A percentile compares a stretch with the other conserved stretches of the same genome.
Evolutionary conservation across 768 basidiomycete genomes (phyloP).

Genomic region (Paxillus ammoniavirescens): DNA sequence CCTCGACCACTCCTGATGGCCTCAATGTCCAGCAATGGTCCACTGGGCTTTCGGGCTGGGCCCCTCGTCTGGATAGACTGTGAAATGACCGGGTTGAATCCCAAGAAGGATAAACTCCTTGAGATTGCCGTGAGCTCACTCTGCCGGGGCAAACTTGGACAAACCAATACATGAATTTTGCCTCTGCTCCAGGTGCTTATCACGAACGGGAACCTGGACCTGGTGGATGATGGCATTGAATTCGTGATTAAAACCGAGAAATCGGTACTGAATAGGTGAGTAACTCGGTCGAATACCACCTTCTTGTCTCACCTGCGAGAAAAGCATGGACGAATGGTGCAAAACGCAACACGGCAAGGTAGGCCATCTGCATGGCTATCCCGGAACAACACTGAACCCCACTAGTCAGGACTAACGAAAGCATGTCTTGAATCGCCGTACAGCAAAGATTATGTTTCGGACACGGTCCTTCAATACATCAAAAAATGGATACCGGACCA

Average conservation of each 20-base stretch:
- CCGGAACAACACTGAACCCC: background rate
- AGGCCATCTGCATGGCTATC: conserved; percentile 15
- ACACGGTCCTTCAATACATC: conserved; percentile 71
- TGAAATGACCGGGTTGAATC: conserved; percentile 82
- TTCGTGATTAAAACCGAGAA: conserved; percentile 77
- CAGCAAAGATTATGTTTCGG: conserved; percentile 55
- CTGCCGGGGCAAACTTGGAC: background rate
- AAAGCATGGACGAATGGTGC: conserved; percentile 90
- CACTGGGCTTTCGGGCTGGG: conserved; percentile 51
- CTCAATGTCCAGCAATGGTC: conserved; percentile 17
- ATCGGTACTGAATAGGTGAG: conserved; percentile 63
- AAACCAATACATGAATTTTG: background rate
- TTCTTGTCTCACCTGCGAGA: background rate
- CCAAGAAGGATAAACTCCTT: conserved; percentile 63
- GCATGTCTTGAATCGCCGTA: conserved; percentile 75
- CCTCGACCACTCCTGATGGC: background rate
- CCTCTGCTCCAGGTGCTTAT: conserved; percentile 65
- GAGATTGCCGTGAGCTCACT: conserved; percentile 62
- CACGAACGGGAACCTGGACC: conserved; percentile 78
- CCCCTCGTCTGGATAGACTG: conserved; percentile 87
- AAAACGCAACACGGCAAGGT: conserved; percentile 76
- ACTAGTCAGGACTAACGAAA: conserved; percentile 77
- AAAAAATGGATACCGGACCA: conserved; percentile 78
- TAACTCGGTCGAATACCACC: background rate
- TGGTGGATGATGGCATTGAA: conserved; percentile 78